These are phyloP conservation scores for Letharia lupina DNA, from an alignment of 495 filamentous ascomycete species.

Conservation along the genomic window DNA sequence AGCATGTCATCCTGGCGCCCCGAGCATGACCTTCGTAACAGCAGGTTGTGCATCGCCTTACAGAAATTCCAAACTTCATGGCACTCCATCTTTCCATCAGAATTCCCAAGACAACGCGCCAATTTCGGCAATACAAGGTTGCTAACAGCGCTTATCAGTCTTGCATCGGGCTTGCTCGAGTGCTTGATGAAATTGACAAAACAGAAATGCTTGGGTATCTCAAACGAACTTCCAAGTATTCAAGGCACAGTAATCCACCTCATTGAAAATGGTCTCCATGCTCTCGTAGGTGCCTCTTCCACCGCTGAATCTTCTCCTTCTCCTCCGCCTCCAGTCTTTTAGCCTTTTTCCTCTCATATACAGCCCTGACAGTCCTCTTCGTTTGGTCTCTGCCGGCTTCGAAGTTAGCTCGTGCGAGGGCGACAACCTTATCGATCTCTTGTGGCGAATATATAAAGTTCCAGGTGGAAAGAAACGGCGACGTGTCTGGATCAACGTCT, in stretches of 20 bases:
- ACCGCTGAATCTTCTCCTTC: constrained; percentile 34
- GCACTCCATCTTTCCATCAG: not conserved
- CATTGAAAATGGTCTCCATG: constrained; percentile 31
- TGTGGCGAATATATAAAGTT: constrained; percentile 91
- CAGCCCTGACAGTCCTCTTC: constrained; percentile 69
- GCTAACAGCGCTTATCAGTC: not conserved
- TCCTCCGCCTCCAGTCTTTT: constrained; percentile 48
- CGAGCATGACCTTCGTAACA: not conserved
- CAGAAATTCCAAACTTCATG: not conserved
- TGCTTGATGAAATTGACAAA: not conserved
- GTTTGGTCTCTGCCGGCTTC: constrained; percentile 68
- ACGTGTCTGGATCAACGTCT: constrained; percentile 68
- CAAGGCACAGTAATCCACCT: not conserved
- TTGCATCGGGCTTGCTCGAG: not conserved
- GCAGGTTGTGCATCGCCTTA: not conserved
- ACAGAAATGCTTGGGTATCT: constrained; percentile 7
- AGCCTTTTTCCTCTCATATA: constrained; percentile 84
- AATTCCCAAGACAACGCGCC: not conserved
- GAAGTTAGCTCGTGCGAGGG: constrained; percentile 80
- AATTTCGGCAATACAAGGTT: not conserved
- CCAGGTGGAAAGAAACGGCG: constrained; percentile 89
- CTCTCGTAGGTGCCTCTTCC: constrained; percentile 36
- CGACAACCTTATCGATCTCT: constrained; percentile 72
- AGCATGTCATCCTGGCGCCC: not conserved
- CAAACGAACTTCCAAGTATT: not conserved